Conservation (phyloP, 148 eudicot genomes). For the Pharnaceum exiguum region DNA sequence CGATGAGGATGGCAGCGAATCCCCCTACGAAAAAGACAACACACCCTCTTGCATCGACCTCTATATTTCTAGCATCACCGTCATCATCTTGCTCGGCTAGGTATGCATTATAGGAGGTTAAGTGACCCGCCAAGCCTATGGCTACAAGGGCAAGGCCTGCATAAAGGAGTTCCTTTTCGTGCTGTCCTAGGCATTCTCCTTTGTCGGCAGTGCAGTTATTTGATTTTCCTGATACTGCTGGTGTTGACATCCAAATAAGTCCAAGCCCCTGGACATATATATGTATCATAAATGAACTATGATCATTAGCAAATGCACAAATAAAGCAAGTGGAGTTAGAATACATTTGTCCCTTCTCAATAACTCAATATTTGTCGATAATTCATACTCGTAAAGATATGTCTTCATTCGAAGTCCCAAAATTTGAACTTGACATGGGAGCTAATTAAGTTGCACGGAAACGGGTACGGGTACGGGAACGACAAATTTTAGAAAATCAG, state of each 20-base stretch:
- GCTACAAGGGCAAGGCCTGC: conserved; percentile 35
- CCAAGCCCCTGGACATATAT: conserved; percentile 41
- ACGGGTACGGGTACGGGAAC: no score
- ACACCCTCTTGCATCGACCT: neutral
- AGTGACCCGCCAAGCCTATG: conserved; percentile 38
- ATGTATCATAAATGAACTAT: no score
- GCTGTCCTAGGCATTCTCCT: conserved; percentile 33
- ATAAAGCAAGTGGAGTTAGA: no score
- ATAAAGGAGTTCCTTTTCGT: conserved; percentile 40
- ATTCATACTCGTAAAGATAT: no score
- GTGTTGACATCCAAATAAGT: conserved; percentile 46
- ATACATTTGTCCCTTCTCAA: no score
- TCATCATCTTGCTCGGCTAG: conserved; percentile 12
- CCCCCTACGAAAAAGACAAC: neutral
- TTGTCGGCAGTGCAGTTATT: conserved; percentile 40
- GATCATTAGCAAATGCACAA: no score
- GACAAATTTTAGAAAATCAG: no score
- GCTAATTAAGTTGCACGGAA: no score
- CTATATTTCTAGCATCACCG: neutral
- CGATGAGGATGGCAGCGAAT: conserved; percentile 10
- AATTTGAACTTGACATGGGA: no score
- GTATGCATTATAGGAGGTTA: conserved; percentile 21
- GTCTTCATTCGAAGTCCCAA: no score
- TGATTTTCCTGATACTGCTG: conserved; percentile 34
- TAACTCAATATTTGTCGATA: no score